Base-by-base conservation (phyloP, 306 rosid species). In the Calophaca sinica region DNA sequence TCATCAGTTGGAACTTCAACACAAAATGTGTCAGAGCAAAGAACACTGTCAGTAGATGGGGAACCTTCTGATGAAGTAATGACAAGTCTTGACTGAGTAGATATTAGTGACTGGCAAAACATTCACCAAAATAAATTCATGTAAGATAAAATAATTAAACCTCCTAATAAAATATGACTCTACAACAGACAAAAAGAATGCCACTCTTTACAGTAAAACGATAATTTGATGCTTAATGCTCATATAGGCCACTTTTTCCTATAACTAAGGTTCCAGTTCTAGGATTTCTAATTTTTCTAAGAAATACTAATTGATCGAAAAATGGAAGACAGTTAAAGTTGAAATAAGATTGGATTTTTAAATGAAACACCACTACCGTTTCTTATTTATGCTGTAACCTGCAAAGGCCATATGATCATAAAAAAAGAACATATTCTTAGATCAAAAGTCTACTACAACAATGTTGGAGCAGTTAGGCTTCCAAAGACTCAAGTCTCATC, bases 81-180 rank as follows among this genome's bases (percentile, higher is more conserved):
- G 64, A 94, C 93, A 85, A 94, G 98, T 79, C 97, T 90, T 74
- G 98, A 88, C 73, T 82, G 90, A 61, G 97, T 91, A 82, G 97
- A 91, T 81, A 94, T 79, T 79, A 94, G 72, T 77, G 98, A 94
- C 98, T 91, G 89, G 84, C 86, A 82, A 80, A 87, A 79, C 62
- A 81, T 52, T 66, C 79, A 82, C 81, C 74, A 65, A 28, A 36
- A 62, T 11, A 44, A 73, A 72, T 77, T 50, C 78, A 74, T 55
- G 76, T 78, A 70, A 72, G 76, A 28, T 2, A 68, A 44, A 72
- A 73, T 60, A 74, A 51, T 41, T 53, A 70, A 42, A 78, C 49
- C 59, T 45, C 33, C 54, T 26, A 51, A 46, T 39, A 72, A 81
- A 72, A 57, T 14, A 81, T 15, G 14, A 36, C 80, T 52, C 45